Percentiles rank a stretch among this genome's conserved stretches.
Evolutionary conservation across 805 yeast genomes (phyloP).

Genomic region (Suhomyces faveliae): DNA sequence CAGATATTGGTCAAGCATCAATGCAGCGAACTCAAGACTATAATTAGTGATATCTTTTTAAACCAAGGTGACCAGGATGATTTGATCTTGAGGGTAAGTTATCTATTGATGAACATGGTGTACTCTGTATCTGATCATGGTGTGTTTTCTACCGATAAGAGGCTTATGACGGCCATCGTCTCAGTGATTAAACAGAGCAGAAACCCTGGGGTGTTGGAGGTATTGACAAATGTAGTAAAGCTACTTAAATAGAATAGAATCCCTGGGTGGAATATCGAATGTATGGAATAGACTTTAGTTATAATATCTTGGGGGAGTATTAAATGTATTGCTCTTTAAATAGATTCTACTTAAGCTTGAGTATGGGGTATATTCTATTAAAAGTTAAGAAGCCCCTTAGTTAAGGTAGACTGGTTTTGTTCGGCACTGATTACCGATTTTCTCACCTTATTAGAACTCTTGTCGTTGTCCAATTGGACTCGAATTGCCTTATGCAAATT

Average conservation of each 20-base stretch:
- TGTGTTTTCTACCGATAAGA: slow-evolving; percentile 4
- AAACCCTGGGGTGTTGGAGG: slow-evolving; percentile 12
- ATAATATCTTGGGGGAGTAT: no score
- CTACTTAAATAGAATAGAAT: slow-evolving; percentile 8
- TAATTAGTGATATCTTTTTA: slow-evolving; percentile 21
- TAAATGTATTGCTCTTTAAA: no score
- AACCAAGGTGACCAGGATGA: slow-evolving; percentile 23
- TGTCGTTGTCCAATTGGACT: slow-evolving; percentile 50
- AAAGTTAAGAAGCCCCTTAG: slow-evolving; percentile 40
- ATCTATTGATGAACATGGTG: slow-evolving; percentile 20
- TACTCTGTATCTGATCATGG: slow-evolving; percentile 13
- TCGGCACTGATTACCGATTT: slow-evolving; percentile 27
- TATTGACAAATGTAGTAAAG: slow-evolving; percentile 17
- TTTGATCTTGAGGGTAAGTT: slow-evolving; percentile 29
- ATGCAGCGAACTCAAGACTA: slow-evolving; percentile 16
- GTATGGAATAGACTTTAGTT: no score
- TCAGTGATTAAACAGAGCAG: slow-evolving; percentile 1
- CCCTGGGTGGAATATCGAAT: no score
- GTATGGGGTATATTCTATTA: no score
- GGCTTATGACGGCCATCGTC: slow-evolving; percentile 6
- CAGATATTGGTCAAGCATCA: slow-evolving; percentile 20
- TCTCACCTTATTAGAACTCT: slow-evolving; percentile 27
- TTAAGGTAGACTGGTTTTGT: slow-evolving; percentile 32
- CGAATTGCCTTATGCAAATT: slow-evolving; percentile 64
- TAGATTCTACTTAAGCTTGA: no score